A percentile compares a stretch with the other conserved stretches of the same genome.
These are phyloP conservation scores for Starmerella stigmatis DNA, from an alignment of 805 yeast species.

Conservation along the genomic window DNA sequence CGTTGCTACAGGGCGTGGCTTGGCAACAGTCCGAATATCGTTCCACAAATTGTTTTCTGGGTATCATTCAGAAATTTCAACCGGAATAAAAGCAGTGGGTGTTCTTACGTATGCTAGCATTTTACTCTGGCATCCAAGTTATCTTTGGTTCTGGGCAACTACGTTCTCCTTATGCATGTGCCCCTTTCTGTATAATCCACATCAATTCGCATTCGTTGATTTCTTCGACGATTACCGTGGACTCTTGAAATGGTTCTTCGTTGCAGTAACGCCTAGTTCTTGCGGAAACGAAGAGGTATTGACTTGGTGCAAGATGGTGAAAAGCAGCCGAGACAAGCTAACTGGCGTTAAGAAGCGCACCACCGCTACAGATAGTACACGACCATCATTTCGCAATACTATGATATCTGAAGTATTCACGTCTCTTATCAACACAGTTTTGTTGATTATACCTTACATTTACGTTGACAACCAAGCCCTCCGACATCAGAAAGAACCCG, in stretches of 20 bases:
- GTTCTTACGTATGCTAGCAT: slow-evolving; percentile 48
- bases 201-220: slow-evolving; percentile 82
- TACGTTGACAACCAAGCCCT: slow-evolving; percentile 72
- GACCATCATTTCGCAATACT: slow-evolving; percentile 61
- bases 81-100: slow-evolving; percentile 46
- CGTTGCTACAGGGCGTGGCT: slow-evolving; percentile 74
- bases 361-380: slow-evolving; percentile 39
- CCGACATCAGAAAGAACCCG: slow-evolving; percentile 27
- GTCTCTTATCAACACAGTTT: slow-evolving; percentile 48
- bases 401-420: slow-evolving; percentile 58
- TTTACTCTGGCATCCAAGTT: slow-evolving; percentile 68
- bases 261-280: slow-evolving; percentile 27
- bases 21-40: slow-evolving; percentile 63
- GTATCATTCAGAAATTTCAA: slow-evolving; percentile 46
- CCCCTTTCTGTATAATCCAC: slow-evolving; percentile 87
- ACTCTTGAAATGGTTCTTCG: slow-evolving; percentile 57
- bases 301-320: slow-evolving; percentile 21
- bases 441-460: slow-evolving; percentile 48
- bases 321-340: slow-evolving; percentile 52
- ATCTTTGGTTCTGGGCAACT: slow-evolving; percentile 91
- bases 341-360: slow-evolving; percentile 65
- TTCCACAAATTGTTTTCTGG: slow-evolving; percentile 56
- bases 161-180: slow-evolving; percentile 70
- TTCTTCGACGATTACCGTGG: slow-evolving; percentile 83
- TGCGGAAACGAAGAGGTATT: not conserved